Base-by-base conservation (phyloP, 805 yeast species). In the Grigorovia humatica region DNA sequence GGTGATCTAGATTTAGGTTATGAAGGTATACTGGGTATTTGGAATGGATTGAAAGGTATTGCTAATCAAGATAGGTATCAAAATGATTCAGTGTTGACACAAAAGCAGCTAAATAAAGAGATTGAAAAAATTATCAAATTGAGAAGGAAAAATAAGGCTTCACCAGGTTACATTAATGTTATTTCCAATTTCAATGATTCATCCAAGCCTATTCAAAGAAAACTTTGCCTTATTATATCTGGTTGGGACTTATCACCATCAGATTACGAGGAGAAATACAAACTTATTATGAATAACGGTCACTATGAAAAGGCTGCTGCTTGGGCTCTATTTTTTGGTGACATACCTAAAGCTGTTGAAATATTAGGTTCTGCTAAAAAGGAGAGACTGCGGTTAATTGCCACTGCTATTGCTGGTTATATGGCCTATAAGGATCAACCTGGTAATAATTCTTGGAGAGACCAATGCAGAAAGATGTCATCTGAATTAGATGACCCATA, bases 251-350 rank as follows among this genome's bases (percentile, higher is more conserved):
- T 87, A 59, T 82, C 88, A 1, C 77, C 79, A 17, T 71, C 78
- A 27, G 95, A 88, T 63, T 75, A 88, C 55, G 95, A 89, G 57
- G 81, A 77, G 43, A 81, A 83, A 55, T 75, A 86, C 43, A 68
- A 70, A 20, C 72, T 74, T 43, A 72, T 91, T 43, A 79, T 83
- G 20, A 66, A 70, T 0, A 66, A 71, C 15, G 89, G 85, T 0
- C 77, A 79, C 53, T 78, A 77, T 55, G 96, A 89, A 55, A 83
- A 91, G 63, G 98, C 99, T 0, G 99, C 97, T 0, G 98, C 95
- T 0, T 88, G 96, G 95, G 97, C 97, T 0, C 90, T 89, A 0
- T 91, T 91, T 66, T 91, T 88, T 63, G 96, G 96, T 7, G 87
- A 89, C 65, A 85, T 91, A 2, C 76, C 79, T 2, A 76, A 81